A percentile compares a stretch with the other conserved stretches of the same genome.
These are phyloP conservation scores for Hypsizygus marmoreus DNA, from an alignment of 768 basidiomycete species.

Conservation along the genomic window DNA sequence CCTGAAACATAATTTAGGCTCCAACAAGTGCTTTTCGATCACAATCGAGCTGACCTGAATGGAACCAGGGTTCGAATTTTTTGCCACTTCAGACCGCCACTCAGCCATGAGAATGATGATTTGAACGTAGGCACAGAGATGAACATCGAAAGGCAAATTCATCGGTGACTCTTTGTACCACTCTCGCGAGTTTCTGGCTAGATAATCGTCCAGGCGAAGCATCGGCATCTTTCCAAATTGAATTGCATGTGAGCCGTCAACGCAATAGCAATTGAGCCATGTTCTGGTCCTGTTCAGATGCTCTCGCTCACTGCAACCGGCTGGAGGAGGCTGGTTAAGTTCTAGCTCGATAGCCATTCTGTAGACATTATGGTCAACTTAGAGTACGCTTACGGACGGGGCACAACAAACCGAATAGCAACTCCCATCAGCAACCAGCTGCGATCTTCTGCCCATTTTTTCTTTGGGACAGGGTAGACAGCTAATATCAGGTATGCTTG, in stretches of 20 bases:
- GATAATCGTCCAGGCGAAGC: constrained; percentile 60
- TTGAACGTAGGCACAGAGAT: constrained; percentile 56
- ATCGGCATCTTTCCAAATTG: constrained; percentile 76
- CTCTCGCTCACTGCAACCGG: constrained; percentile 59
- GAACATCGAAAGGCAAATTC: constrained; percentile 43
- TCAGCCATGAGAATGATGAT: constrained; percentile 50
- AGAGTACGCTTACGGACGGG: neutral
- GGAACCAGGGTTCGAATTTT: constrained; percentile 3
- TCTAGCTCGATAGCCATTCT: constrained; percentile 77
- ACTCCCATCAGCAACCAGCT: constrained; percentile 76
- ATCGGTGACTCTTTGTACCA: constrained; percentile 49
- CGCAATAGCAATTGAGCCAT: constrained; percentile 76
- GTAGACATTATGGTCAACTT: neutral
- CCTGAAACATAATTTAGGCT: constrained; percentile 23
- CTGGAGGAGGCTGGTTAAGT: constrained; percentile 55
- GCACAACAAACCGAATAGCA: constrained; percentile 53
- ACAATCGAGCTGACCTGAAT: neutral
- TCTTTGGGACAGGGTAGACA: constrained; percentile 61
- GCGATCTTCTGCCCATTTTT: constrained; percentile 69
- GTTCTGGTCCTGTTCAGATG: constrained; percentile 69
- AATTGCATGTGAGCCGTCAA: constrained; percentile 74
- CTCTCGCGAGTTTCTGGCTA: constrained; percentile 49
- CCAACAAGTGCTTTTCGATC: neutral
- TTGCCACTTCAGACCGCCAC: constrained; percentile 34
- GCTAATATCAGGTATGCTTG: constrained; percentile 76